These are phyloP conservation scores for Blastocystis sp. DNA, from an alignment of 352 stramenopile genomes.

Conservation along the genomic window DNA sequence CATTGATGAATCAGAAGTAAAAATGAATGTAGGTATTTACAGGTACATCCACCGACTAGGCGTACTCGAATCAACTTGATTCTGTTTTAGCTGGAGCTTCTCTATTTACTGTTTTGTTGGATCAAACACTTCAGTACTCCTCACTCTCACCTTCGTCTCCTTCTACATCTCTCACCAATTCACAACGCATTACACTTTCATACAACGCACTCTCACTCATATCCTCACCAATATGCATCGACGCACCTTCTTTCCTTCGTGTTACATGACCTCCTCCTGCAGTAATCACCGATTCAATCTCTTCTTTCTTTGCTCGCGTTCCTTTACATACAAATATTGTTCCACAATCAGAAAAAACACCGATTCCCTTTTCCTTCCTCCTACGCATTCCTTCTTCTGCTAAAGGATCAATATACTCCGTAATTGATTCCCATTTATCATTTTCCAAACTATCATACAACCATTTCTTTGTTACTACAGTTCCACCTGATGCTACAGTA, in stretches of 20 bases:
- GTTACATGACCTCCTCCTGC: background rate
- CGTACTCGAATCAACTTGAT: slow-evolving; percentile 22
- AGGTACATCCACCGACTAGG: background rate
- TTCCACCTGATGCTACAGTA: background rate
- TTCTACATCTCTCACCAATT: background rate
- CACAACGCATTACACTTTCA: background rate
- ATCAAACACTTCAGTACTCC: background rate
- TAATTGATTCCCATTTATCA: background rate
- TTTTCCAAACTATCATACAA: slow-evolving; percentile 20
- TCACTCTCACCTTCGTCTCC: slow-evolving; percentile 1
- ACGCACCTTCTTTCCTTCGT: background rate
- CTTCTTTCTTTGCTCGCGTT: background rate
- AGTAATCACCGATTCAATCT: slow-evolving; percentile 8
- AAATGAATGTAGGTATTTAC: background rate
- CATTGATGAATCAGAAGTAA: slow-evolving; percentile 21
- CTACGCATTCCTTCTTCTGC: background rate
- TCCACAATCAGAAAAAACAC: background rate
- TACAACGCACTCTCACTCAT: background rate
- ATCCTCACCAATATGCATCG: background rate
- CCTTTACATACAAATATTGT: background rate
- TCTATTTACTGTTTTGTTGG: background rate
- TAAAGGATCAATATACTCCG: background rate
- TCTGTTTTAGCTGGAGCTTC: background rate
- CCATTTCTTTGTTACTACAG: background rate
- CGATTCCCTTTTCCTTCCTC: background rate